Evolutionary conservation across 495 filamentous ascomycete species (phyloP), one percentile per base, ranked within the genome.

Genomic region (Beverwykella pulmonaria): DNA sequence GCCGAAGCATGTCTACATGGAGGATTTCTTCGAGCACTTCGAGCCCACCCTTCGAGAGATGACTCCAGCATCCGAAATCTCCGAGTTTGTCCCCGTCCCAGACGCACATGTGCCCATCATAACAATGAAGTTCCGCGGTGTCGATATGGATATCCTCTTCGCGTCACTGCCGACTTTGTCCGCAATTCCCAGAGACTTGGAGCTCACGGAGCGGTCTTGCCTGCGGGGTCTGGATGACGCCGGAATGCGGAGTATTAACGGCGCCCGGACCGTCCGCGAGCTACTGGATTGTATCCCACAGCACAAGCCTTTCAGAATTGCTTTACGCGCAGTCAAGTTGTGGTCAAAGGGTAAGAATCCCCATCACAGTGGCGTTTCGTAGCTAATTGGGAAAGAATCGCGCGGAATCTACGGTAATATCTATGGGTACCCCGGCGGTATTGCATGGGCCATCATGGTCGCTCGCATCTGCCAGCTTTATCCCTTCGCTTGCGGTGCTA

Each of bases 381-480:
- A 22, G 34, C 61, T 70, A 58, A 66, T 61, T 46, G 9, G 25
- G 26, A 25, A 34, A 60, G 52, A 88, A 85, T 80, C 32, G 15
- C 89, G 92, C 59, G 94, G 91, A 12, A 90, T 98, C 19, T 97
- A 97, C 74, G 90, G 92, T 55, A 96, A 97, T 71, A 90, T 98
- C 64, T 91, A 96, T 61, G 94, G 94, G 17, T 98, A 92, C 68
- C 95, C 94, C 10, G 94, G 94, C 62, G 94, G 94, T 78, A 92
- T 98, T 53, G 94, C 94, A 20, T 98, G 93, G 91, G 94, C 93
- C 29, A 96, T 98, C 88, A 81, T 98, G 70, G 92, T 98, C 20
- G 94, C 94, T 23, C 82, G 94, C 63, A 91, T 98, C 49, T 98
- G 94, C 74, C 94, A 98, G 75, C 82, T 98, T n/a, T 98, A 97